phyloP scores from a whole-genome alignment of 345 rosid species.

The Eutrema heterophyllum region DNA sequence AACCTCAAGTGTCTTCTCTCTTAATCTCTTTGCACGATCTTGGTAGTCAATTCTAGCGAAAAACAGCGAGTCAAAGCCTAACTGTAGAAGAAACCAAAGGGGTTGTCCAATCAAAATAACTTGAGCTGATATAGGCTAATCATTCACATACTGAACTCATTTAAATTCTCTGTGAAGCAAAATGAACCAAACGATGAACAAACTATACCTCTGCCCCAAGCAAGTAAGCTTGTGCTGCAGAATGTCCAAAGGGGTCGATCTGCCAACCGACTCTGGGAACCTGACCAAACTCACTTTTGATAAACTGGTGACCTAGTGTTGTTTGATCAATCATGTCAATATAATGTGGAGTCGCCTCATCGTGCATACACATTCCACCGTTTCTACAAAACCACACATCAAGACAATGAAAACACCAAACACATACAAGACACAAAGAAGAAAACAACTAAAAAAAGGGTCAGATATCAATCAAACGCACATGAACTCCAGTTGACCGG shows the following conservation, averaged over 20 bases:
- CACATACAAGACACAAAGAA: neutral
- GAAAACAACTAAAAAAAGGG: neutral
- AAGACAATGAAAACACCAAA: neutral
- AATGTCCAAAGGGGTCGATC: constrained; percentile 95
- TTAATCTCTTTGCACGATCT: constrained; percentile 80
- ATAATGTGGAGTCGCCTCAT: constrained; percentile 89
- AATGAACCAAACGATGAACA: neutral
- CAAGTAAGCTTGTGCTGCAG: constrained; percentile 90
- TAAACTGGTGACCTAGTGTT: constrained; percentile 76
- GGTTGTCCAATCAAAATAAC: neutral
- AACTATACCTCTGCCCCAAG: constrained; percentile 83
- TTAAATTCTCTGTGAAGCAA: neutral
- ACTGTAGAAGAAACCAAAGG: constrained; percentile 45
- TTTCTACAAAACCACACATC: constrained; percentile 45
- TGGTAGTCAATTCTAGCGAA: constrained; percentile 97
- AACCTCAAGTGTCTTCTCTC: constrained; percentile 83
- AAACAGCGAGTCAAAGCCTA: constrained; percentile 89
- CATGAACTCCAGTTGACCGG: constrained; percentile 96
- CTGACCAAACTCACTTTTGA: constrained; percentile 74
- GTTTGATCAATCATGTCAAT: constrained; percentile 96
- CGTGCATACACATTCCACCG: constrained; percentile 96
- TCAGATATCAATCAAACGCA: constrained; percentile 26
- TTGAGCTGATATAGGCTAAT: neutral
- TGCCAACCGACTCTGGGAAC: constrained; percentile 99
- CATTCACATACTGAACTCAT: neutral